These are phyloP conservation scores for Candida sp. DNA, from an alignment of 1,139 yeast species.

Conservation along the genomic window DNA sequence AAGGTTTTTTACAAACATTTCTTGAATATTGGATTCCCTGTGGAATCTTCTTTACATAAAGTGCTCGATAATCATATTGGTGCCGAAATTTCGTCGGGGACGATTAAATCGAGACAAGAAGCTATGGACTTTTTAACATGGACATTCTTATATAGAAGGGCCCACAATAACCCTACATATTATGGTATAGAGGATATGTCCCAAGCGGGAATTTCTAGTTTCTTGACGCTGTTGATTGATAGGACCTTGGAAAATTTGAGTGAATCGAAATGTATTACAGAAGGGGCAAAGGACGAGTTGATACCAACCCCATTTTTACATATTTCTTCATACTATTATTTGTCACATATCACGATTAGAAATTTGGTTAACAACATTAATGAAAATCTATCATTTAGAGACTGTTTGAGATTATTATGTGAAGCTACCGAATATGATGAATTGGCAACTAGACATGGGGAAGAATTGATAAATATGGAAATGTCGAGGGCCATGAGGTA, in stretches of 20 bases:
- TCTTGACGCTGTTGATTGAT: conserved; percentile 74
- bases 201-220: conserved; percentile 64
- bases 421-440: conserved; percentile 91
- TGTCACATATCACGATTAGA: conserved; percentile 88
- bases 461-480: conserved; percentile 88
- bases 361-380: conserved; percentile 54
- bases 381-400: conserved; percentile 55
- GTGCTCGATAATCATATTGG: conserved; percentile 94
- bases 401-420: conserved; percentile 69
- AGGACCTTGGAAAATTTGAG: conserved; percentile 61
- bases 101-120: conserved; percentile 77
- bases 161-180: conserved; percentile 93
- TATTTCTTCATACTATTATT: conserved; percentile 87
- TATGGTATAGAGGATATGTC: conserved; percentile 80
- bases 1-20: conserved; percentile 93
- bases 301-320: conserved; percentile 80
- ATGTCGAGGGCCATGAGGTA: conserved; percentile 80
- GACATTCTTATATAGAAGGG: conserved; percentile 92
- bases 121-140: conserved; percentile 93
- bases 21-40: conserved; percentile 94
- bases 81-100: conserved; percentile 91
- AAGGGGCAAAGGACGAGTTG: conserved; percentile 47
- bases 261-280: conserved; percentile 68
- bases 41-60: conserved; percentile 91
- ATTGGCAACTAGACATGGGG: conserved; percentile 92